Base-by-base conservation (phyloP, 345 rosid genomes). In the Durio zibethinus region DNA sequence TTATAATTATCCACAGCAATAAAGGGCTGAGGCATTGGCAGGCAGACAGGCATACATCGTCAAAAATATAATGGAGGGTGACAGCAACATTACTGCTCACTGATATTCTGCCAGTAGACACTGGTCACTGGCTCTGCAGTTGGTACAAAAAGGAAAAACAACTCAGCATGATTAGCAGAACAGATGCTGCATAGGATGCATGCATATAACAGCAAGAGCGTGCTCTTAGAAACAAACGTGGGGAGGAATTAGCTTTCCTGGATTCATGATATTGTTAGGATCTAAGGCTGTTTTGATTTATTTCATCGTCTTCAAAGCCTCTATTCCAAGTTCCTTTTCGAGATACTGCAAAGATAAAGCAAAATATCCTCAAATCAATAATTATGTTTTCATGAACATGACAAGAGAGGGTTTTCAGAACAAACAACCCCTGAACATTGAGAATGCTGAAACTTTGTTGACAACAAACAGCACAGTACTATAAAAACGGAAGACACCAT, bases 191-290 rank as follows among this genome's bases (percentile, higher is more conserved):
- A 6, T 23, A 25, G 36, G n/a, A 36, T 9, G 15, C 60, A 10
- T 70, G 74, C 21, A 50, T 71, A 20, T 71, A 31, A 29, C 74
- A 5, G 42, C 60, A 71, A 33, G 61, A 31, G 14, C 36, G 52
- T 21, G 66, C 29, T 23, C 50, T 81, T 84, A 93, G 78, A 88
- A 86, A 81, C 97, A 95, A 45, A 93, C 86, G 79, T 95, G 97
- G 20, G 99, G 91, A 56, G 98, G 99, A 72, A 95, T 93, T 27
- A 95, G 84, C 89, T 95, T 95, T 81, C 97, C 99, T 14, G 98
- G 99, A 79, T 95, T 95, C 97, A 95, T 93, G 75, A 93, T 93
- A 74, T 89, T 80, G 83, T 93, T 91, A 18, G 98, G 99, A 82
- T 93, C 99, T 78, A 95, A 81, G 0, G 92, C 88, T 36, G 76